A percentile compares a stretch with the other conserved stretches of the same genome.
Evolutionary conservation across 2,329 filamentous ascomycete species (phyloP).

Genomic region (Zasmidium cellare): DNA sequence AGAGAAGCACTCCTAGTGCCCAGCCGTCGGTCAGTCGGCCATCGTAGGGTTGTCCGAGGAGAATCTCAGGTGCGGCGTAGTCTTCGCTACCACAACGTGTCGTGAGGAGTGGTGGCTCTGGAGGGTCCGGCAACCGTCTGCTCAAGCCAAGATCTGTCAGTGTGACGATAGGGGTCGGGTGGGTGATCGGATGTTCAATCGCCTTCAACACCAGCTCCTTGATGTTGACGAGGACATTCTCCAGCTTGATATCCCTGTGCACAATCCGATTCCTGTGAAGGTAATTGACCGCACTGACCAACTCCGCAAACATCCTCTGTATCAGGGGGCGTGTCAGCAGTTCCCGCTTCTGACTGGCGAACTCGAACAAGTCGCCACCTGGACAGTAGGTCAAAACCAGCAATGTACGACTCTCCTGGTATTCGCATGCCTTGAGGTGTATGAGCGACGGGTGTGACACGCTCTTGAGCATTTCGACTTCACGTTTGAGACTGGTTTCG

Average conservation of each 20-base stretch:
- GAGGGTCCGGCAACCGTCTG: conserved; percentile 70
- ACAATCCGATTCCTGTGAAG: conserved; percentile 84
- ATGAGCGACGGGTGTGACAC: conserved; percentile 89
- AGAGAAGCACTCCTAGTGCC: conserved; percentile 90
- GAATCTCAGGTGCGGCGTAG: conserved; percentile 93
- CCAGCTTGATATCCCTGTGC: conserved; percentile 95
- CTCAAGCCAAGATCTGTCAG: conserved; percentile 91
- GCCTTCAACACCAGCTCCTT: conserved; percentile 63
- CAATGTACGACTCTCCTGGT: conserved; percentile 77
- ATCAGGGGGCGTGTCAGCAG: conserved; percentile 69
- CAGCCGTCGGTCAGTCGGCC: conserved; percentile 90
- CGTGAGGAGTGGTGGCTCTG: conserved; percentile 81
- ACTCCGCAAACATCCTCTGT: conserved; percentile 83
- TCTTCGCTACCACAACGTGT: conserved; percentile 95
- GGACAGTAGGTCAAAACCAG: conserved; percentile 89
- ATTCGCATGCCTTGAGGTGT: conserved; percentile 87
- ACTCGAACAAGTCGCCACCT: conserved; percentile 91
- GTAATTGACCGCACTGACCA: conserved; percentile 82
- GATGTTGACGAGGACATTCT: conserved; percentile 93
- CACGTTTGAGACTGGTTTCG: conserved; percentile 89
- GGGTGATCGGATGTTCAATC: conserved; percentile 66
- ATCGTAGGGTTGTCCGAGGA: conserved; percentile 93
- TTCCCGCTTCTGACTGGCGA: conserved; percentile 72
- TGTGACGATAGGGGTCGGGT: conserved; percentile 81
- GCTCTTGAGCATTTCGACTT: conserved; percentile 88